These are phyloP conservation scores for Tolypocladium cylindrosporum DNA, from an alignment of 2,329 filamentous ascomycete genomes.

Conservation along the genomic window DNA sequence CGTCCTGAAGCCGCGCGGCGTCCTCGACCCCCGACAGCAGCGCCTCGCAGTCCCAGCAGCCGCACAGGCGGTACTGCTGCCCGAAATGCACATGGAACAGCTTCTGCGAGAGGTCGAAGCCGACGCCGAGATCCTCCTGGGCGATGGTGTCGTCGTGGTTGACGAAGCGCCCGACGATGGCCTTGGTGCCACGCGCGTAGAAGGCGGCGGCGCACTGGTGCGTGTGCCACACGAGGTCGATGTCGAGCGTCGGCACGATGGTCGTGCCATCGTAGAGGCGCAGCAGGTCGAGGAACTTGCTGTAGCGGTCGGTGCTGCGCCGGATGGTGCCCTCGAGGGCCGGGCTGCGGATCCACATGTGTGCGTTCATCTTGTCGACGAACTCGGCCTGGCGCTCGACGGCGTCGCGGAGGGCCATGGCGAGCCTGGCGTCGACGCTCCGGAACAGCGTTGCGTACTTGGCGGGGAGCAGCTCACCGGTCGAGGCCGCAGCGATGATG, in stretches of 20 bases:
- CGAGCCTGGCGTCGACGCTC: background rate
- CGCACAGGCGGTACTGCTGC: constrained; percentile 22
- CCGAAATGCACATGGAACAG: constrained; percentile 22
- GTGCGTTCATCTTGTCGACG: constrained; percentile 27
- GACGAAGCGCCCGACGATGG: constrained; percentile 14
- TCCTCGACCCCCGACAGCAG: constrained; percentile 14
- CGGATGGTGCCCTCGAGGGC: constrained; percentile 20
- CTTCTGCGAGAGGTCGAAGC: constrained; percentile 16
- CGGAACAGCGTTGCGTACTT: constrained; percentile 1
- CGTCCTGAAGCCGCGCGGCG: background rate
- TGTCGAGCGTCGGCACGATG: constrained; percentile 29
- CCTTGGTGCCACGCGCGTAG: constrained; percentile 14
- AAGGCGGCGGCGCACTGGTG: constrained; percentile 23
- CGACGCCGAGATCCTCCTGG: constrained; percentile 12
- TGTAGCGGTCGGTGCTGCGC: constrained; percentile 26
- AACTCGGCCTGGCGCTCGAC: constrained; percentile 27
- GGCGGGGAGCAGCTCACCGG: background rate
- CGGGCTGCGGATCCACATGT: constrained; percentile 29
- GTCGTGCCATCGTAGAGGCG: constrained; percentile 14
- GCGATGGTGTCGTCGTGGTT: constrained; percentile 29
- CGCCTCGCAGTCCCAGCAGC: constrained; percentile 27
- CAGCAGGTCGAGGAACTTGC: constrained; percentile 25
- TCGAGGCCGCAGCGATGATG: background rate
- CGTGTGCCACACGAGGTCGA: constrained; percentile 34
- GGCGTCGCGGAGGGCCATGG: constrained; percentile 14